A percentile compares a stretch with the other conserved stretches of the same genome.
These are phyloP conservation scores for Capsicum baccatum DNA, from an alignment of 257 asterid genomes.

Conservation along the genomic window DNA sequence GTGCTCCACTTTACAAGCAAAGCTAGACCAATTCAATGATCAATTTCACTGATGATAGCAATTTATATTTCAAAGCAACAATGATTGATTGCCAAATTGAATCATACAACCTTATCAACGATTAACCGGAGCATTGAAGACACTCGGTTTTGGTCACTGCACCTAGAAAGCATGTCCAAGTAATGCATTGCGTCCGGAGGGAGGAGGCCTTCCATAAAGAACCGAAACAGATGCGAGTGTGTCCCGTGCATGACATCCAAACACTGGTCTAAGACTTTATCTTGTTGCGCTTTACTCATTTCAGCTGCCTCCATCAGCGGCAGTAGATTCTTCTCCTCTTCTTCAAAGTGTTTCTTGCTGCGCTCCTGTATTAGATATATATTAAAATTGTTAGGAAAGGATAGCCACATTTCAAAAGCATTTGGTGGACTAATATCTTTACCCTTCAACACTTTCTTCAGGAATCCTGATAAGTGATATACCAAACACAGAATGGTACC, in stretches of 20 bases:
- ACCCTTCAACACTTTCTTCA: background rate
- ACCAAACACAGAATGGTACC: slow-evolving; percentile 44
- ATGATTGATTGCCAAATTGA: background rate
- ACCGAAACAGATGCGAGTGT: slow-evolving; percentile 71
- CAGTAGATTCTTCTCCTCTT: slow-evolving; percentile 82
- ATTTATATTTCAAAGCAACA: background rate
- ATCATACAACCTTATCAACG: slow-evolving; percentile 48
- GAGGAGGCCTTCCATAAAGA: slow-evolving; percentile 86
- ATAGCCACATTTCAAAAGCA: background rate
- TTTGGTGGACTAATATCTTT: background rate
- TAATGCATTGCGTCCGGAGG: slow-evolving; percentile 94
- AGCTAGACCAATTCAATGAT: background rate
- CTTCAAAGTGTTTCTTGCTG: slow-evolving; percentile 79
- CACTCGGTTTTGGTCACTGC: slow-evolving; percentile 68
- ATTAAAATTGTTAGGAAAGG: background rate
- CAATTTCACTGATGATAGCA: background rate
- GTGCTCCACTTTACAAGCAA: background rate
- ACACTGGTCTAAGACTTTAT: slow-evolving; percentile 68
- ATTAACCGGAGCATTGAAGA: slow-evolving; percentile 79
- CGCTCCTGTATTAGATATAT: slow-evolving; percentile 53
- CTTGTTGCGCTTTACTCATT: slow-evolving; percentile 68
- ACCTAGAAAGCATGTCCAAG: slow-evolving; percentile 73
- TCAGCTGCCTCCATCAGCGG: slow-evolving; percentile 95
- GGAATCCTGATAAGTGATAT: background rate
- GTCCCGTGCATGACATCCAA: slow-evolving; percentile 89